phyloP scores from a whole-genome alignment of 1,284 basidiomycete species.

The Hemileia vastatrix region DNA sequence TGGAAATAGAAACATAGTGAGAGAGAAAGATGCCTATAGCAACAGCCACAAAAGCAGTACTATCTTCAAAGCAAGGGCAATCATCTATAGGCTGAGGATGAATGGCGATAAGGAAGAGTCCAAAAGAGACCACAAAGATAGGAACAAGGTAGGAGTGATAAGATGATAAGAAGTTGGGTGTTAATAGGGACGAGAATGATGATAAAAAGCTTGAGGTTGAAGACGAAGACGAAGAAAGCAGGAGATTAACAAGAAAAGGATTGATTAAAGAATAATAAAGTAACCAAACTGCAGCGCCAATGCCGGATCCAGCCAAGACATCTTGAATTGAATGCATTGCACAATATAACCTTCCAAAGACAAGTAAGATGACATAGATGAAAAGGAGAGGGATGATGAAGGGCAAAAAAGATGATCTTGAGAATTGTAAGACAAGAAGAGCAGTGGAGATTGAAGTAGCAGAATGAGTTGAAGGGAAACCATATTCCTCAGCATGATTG shows the following conservation, averaged over 20 bases:
- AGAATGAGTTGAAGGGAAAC: conserved; percentile 92
- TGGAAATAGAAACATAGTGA: conserved; percentile 48
- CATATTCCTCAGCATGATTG: conserved; percentile 57
- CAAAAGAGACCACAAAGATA: conserved; percentile 55
- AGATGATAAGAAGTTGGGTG: background rate
- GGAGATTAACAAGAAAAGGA: conserved; percentile 6
- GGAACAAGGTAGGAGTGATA: conserved; percentile 52
- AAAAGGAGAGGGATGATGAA: conserved; percentile 46
- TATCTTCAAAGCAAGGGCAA: conserved; percentile 97
- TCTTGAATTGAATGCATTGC: conserved; percentile 46
- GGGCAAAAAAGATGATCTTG: background rate
- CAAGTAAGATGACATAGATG: conserved; percentile 65
- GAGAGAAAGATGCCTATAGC: conserved; percentile 65
- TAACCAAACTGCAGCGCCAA: conserved; percentile 35
- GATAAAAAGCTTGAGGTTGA: background rate
- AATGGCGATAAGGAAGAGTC: conserved; percentile 64
- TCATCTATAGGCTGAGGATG: conserved; percentile 82
- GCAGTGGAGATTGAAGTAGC: conserved; percentile 84
- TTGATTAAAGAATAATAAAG: conserved; percentile 9
- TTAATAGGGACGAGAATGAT: background rate
- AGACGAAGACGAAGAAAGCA: conserved; percentile 1
- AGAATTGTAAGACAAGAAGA: conserved; percentile 47
- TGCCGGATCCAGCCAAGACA: conserved; percentile 37
- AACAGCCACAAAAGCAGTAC: conserved; percentile 81
- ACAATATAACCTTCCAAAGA: conserved; percentile 73